Evolutionary conservation across 2,329 filamentous ascomycete genomes (phyloP).

Genomic region (Phoma sp.): DNA sequence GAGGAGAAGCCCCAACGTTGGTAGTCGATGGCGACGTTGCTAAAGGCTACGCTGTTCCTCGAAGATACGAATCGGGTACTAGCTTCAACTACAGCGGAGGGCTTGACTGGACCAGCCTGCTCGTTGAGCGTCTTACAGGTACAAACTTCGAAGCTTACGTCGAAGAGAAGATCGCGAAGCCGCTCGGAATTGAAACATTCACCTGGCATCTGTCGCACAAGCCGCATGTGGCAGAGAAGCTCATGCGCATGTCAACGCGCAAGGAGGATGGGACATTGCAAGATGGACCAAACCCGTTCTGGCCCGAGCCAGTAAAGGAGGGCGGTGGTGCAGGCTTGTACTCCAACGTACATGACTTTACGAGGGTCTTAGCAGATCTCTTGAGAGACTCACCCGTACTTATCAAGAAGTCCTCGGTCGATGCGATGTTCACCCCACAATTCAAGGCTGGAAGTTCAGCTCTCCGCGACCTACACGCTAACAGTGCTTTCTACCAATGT

Average conservation of each 20-base stretch:
- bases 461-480: slow-evolving; percentile 13
- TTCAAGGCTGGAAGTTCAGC: neutral
- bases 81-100: slow-evolving; percentile 59
- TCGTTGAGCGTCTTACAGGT: slow-evolving; percentile 51
- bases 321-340: slow-evolving; percentile 32
- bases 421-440: slow-evolving; percentile 1
- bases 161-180: neutral
- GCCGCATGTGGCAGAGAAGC: slow-evolving; percentile 22
- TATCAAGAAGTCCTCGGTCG: neutral
- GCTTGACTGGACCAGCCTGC: slow-evolving; percentile 57
- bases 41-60: slow-evolving; percentile 44
- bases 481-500: slow-evolving; percentile 4
- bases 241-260: slow-evolving; percentile 27
- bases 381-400: neutral
- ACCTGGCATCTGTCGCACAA: slow-evolving; percentile 29
- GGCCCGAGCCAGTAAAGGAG: slow-evolving; percentile 21
- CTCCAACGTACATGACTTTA: slow-evolving; percentile 30
- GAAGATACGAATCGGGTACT: slow-evolving; percentile 46
- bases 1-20: neutral
- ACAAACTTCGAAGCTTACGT: slow-evolving; percentile 40
- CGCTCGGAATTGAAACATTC: slow-evolving; percentile 41
- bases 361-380: slow-evolving; percentile 28
- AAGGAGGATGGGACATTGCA: slow-evolving; percentile 24
- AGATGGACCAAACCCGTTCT: slow-evolving; percentile 18
- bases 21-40: slow-evolving; percentile 17